These are phyloP conservation scores for Aspergillus clavatus DNA, from an alignment of 2,329 filamentous ascomycete genomes.

Conservation along the genomic window DNA sequence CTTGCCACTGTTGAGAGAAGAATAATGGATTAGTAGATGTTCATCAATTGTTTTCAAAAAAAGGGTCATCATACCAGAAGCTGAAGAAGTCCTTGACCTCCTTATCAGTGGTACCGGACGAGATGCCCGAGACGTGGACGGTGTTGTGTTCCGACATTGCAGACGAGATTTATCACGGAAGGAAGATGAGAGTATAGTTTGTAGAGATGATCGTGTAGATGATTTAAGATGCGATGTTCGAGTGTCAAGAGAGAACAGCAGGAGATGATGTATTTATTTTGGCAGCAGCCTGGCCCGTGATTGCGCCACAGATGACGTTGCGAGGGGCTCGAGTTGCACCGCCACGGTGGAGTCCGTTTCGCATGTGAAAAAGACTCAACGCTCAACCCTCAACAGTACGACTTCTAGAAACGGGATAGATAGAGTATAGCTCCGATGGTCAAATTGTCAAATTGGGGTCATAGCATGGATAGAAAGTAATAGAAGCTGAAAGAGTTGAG, in stretches of 20 bases:
- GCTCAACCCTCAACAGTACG: no score
- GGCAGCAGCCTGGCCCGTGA: constrained; percentile 2
- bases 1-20: constrained; percentile 64
- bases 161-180: no score
- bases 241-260: constrained; percentile 1
- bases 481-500: background rate
- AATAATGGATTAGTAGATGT: constrained; percentile 1
- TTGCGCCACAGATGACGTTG: constrained; percentile 36
- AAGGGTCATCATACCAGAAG: constrained; percentile 69
- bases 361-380: constrained; percentile 9
- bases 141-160: constrained; percentile 58
- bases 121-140: constrained; percentile 87
- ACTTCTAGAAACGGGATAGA: no score
- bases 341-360: constrained; percentile 20
- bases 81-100: constrained; percentile 97
- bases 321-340: constrained; percentile 19
- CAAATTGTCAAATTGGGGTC: background rate
- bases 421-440: no score
- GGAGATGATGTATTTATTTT: constrained; percentile 13
- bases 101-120: constrained; percentile 73
- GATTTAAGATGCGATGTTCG: background rate
- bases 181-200: background rate
- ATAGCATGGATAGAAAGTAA: background rate
- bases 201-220: background rate
- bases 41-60: background rate